Conservation (phyloP, 1,139 yeast genomes). For the Hyphopichia buzzinii region DNA sequence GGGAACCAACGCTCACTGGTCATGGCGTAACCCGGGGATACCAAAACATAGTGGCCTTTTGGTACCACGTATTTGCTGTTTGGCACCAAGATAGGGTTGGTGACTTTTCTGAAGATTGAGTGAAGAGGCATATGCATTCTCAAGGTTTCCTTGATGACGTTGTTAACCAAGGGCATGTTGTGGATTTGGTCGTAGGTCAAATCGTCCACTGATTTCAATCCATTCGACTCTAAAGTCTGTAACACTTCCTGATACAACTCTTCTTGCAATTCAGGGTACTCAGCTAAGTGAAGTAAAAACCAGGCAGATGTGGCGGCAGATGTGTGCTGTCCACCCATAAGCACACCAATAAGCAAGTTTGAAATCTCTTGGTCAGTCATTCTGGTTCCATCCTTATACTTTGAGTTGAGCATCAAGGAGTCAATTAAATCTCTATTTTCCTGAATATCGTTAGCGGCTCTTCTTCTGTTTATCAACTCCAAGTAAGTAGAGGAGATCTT, state of each 20-base stretch:
- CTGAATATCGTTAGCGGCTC: slow-evolving; percentile 66
- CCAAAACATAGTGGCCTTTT: slow-evolving; percentile 83
- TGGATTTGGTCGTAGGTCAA: slow-evolving; percentile 81
- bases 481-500: slow-evolving; percentile 78
- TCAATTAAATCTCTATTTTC: slow-evolving; percentile 87
- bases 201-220: slow-evolving; percentile 44
- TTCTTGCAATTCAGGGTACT: slow-evolving; percentile 78
- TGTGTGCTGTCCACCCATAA: slow-evolving; percentile 99
- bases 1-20: slow-evolving; percentile 77
- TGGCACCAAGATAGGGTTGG: slow-evolving; percentile 75
- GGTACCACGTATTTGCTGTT: slow-evolving; percentile 82
- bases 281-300: slow-evolving; percentile 89
- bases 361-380: slow-evolving; percentile 97
- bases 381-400: slow-evolving; percentile 87
- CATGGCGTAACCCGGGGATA: slow-evolving; percentile 91
- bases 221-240: slow-evolving; percentile 55
- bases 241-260: slow-evolving; percentile 73
- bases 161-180: slow-evolving; percentile 77
- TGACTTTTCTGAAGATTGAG: slow-evolving; percentile 90
- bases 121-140: slow-evolving; percentile 96
- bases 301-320: slow-evolving; percentile 96
- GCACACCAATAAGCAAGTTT: slow-evolving; percentile 85
- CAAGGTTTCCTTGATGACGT: slow-evolving; percentile 85
- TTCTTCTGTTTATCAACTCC: slow-evolving; percentile 72
- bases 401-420: slow-evolving; percentile 74